A percentile compares a stretch with the other conserved stretches of the same genome.
Conservation (phyloP, 1,139 yeast genomes). For the Candida sanyaensis region DNA sequence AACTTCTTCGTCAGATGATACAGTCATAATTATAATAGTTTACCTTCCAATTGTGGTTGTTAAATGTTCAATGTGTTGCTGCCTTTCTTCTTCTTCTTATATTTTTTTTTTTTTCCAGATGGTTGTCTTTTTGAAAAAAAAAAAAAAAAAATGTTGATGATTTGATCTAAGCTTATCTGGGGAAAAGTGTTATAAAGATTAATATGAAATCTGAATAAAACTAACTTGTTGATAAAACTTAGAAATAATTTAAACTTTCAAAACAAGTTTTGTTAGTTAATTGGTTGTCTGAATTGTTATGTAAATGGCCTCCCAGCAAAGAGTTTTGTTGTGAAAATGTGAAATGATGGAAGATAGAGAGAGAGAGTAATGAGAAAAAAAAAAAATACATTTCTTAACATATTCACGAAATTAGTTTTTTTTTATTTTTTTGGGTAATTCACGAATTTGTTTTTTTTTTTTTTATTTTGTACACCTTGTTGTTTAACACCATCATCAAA, state of each 20-base stretch:
- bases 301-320: neutral
- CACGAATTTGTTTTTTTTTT: neutral
- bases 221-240: too few relatives aligned
- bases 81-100: neutral
- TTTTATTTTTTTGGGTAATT: neutral
- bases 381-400: neutral
- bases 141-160: too few relatives aligned
- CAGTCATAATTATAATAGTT: constrained; percentile 8
- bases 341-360: neutral
- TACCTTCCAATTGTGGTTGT: neutral
- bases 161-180: too few relatives aligned
- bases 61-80: neutral
- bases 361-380: neutral
- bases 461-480: neutral
- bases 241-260: too few relatives aligned
- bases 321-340: neutral
- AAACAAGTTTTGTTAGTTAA: too few relatives aligned
- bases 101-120: too few relatives aligned
- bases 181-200: too few relatives aligned
- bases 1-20: constrained; percentile 14
- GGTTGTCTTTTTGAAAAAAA: too few relatives aligned
- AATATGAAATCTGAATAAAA: too few relatives aligned
- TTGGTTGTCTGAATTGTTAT: neutral
- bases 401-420: neutral
- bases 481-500: too few relatives aligned